Percentiles rank a stretch among this genome's conserved stretches.
phyloP scores from a whole-genome alignment of 75 land plant species.

The Gnetum montanum region DNA sequence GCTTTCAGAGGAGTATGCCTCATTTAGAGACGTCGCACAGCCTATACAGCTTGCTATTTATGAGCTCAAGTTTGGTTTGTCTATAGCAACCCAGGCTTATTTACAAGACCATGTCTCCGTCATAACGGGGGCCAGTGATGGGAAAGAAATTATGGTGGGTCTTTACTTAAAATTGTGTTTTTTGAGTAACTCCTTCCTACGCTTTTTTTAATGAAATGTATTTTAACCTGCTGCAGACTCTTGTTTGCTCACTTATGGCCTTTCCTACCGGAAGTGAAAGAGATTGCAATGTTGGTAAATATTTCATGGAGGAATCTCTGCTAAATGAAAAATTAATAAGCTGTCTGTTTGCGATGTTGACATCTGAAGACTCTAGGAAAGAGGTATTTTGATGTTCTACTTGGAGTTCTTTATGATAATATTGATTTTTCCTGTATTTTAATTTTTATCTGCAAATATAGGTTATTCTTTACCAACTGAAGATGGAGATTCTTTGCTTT shows the following conservation, averaged over 20 bases:
- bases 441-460: conserved; percentile 10
- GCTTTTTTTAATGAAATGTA: not conserved
- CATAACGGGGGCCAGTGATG: conserved; percentile 6
- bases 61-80: conserved; percentile 86
- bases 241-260: conserved; percentile 51
- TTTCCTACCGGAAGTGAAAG: conserved; percentile 31
- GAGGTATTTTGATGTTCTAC: not conserved
- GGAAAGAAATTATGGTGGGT: conserved; percentile 18
- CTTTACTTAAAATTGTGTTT: not conserved
- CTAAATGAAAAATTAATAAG: no score
- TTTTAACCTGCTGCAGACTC: conserved; percentile 23
- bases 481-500: conserved; percentile 31
- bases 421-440: not conserved
- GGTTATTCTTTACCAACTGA: conserved; percentile 26
- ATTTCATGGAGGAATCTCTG: no score
- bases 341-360: no score
- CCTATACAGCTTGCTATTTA: conserved; percentile 79
- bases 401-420: not conserved
- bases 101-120: conserved; percentile 16
- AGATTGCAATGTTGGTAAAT: not conserved
- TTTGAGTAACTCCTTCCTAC: not conserved
- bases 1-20: conserved; percentile 46
- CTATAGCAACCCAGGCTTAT: conserved; percentile 36
- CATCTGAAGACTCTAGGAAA: not conserved
- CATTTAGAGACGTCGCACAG: conserved; percentile 59